A percentile compares a stretch with the other conserved stretches of the same genome.
phyloP scores from a whole-genome alignment of 2,329 filamentous ascomycete genomes.

The Ilyonectria sp. region DNA sequence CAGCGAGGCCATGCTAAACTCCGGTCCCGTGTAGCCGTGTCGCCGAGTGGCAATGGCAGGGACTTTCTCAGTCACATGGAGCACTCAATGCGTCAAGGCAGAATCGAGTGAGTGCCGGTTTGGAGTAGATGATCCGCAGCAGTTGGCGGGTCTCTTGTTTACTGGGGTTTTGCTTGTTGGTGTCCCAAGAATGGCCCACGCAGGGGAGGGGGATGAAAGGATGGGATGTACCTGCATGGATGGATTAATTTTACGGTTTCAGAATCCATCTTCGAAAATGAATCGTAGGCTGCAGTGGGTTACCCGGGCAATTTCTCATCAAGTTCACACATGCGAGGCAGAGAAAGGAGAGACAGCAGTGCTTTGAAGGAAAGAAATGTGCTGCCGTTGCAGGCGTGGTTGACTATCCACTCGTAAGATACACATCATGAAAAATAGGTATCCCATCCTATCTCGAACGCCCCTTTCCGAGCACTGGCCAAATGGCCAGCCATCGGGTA shows the following conservation, averaged over 20 bases:
- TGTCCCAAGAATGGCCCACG: conserved; percentile 4
- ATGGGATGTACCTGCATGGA: conserved; percentile 27
- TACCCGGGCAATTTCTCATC: conserved; percentile 19
- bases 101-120: conserved; percentile 27
- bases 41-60: not conserved
- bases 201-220: conserved; percentile 16
- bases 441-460: conserved; percentile 46
- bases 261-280: conserved; percentile 20
- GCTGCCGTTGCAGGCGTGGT: conserved; percentile 43
- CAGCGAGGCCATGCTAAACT: not conserved
- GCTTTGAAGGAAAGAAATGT: conserved; percentile 30
- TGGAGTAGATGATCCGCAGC: conserved; percentile 38
- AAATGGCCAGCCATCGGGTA: conserved; percentile 34
- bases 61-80: not conserved
- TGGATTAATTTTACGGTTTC: conserved; percentile 39
- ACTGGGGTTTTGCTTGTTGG: not conserved
- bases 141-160: not conserved
- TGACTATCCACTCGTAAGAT: conserved; percentile 47
- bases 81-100: not conserved
- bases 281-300: conserved; percentile 9
- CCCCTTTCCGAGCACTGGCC: conserved; percentile 38
- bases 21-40: not conserved
- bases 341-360: not conserved
- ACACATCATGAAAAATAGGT: conserved; percentile 46
- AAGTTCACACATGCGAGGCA: conserved; percentile 25